phyloP scores from a whole-genome alignment of 495 filamentous ascomycete genomes.

The Paragyromitra xinjiangensis region DNA sequence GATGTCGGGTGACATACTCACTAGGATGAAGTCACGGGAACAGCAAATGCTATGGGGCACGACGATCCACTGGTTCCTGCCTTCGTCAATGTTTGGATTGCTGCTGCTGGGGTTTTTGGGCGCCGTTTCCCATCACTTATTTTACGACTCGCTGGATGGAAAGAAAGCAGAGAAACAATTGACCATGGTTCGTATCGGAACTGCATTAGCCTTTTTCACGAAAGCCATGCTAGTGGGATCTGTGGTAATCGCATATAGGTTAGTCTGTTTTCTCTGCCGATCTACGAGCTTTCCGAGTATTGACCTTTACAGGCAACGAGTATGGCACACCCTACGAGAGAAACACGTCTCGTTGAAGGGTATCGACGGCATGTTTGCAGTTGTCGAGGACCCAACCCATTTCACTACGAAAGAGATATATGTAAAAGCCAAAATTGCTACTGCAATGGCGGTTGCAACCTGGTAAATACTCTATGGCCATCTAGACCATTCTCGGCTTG shows the following conservation, averaged over 20 bases:
- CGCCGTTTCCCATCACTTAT: constrained; percentile 59
- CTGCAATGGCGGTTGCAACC: constrained; percentile 59
- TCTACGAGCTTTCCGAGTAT: neutral
- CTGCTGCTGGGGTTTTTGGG: constrained; percentile 58
- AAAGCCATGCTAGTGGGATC: constrained; percentile 60
- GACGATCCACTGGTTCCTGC: constrained; percentile 60
- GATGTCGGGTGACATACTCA: constrained; percentile 32
- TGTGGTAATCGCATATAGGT: constrained; percentile 59
- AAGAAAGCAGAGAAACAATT: constrained; percentile 58
- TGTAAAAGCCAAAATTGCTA: constrained; percentile 59
- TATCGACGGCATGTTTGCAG: constrained; percentile 60
- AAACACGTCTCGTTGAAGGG: constrained; percentile 58
- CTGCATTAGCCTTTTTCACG: constrained; percentile 60
- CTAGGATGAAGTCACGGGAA: constrained; percentile 34
- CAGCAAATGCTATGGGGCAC: constrained; percentile 56
- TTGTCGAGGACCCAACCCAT: constrained; percentile 59
- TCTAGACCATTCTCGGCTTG: neutral
- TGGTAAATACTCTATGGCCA: constrained; percentile 52
- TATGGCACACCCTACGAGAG: constrained; percentile 60
- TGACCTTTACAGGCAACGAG: constrained; percentile 57
- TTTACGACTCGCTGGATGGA: constrained; percentile 59
- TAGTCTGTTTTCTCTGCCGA: neutral
- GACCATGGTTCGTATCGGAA: constrained; percentile 58
- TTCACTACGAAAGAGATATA: constrained; percentile 59
- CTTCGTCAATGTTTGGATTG: constrained; percentile 56